Conservation (phyloP, 768 basidiomycete species). For the Boletus sensibilis region DNA sequence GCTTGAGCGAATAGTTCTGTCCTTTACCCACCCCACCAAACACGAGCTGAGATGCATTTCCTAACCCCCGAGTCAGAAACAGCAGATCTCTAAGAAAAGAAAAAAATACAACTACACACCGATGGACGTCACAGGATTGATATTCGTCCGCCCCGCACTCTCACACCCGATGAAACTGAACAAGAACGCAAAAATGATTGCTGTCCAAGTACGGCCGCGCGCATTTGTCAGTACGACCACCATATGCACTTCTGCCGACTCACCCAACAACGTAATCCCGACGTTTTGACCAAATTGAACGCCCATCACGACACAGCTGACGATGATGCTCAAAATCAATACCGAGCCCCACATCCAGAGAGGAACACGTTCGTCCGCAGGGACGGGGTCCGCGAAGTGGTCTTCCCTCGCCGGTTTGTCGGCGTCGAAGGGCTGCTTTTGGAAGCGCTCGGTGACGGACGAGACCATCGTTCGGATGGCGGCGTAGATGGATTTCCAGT, state of each 20-base stretch:
- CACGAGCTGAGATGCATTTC: slow-evolving; percentile 56
- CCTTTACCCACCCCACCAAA: slow-evolving; percentile 62
- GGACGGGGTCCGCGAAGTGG: slow-evolving; percentile 53
- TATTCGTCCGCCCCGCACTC: slow-evolving; percentile 56
- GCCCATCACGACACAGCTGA: slow-evolving; percentile 52
- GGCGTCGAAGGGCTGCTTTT: background rate
- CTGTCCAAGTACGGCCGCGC: background rate
- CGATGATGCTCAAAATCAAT: slow-evolving; percentile 45
- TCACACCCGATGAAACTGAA: slow-evolving; percentile 71
- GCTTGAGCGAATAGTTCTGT: slow-evolving; percentile 23
- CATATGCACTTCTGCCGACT: background rate
- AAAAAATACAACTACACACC: slow-evolving; percentile 20
- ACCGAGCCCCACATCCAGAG: slow-evolving; percentile 53
- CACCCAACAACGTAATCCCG: slow-evolving; percentile 26
- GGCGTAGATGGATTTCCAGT: slow-evolving; percentile 23
- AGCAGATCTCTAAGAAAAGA: background rate
- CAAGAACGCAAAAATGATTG: slow-evolving; percentile 58
- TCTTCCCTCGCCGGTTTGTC: slow-evolving; percentile 19
- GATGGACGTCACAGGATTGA: slow-evolving; percentile 61
- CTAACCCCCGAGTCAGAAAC: slow-evolving; percentile 15
- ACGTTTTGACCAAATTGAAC: slow-evolving; percentile 57
- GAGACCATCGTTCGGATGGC: background rate
- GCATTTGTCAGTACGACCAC: background rate
- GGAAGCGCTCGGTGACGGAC: slow-evolving; percentile 7
- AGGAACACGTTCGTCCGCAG: slow-evolving; percentile 54